Evolutionary conservation across 129 eudicot genomes (phyloP), one percentile per base, ranked within the genome.

Genomic region (Tagetes erecta): DNA sequence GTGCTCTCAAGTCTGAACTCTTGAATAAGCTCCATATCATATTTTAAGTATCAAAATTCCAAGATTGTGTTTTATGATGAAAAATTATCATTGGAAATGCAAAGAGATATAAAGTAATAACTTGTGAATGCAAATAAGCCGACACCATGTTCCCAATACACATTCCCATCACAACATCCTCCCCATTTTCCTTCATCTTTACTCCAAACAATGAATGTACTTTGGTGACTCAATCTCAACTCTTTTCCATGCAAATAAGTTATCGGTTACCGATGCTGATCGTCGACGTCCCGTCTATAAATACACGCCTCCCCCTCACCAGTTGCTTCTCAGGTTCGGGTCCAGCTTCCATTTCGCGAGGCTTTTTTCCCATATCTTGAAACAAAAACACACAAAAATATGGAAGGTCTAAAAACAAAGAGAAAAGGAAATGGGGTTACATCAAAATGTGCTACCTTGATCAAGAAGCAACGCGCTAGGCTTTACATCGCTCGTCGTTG

Each of bases 401-500:
- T 84, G 90, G 86, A 82, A 36, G 73, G 13, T 83, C 50, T 78
- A 78, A 82, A 80, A 76, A 76, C 77, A 49, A 90, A 80, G 75
- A 80, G 80, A 64, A 82, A 84, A 63, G 74, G 84, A 14, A 70
- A 68, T 30, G 83, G 97, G 0, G 72, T 92, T 78, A 77, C 96
- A 35, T 80, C 85, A 51, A 92, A 92, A 72, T 89, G 96, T 68
- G 86, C 96, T 10, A 73, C 91, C 27, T 75, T 92, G 73, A 89
- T 92, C 11, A 92, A 87, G 76, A 87, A 92, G 77, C 97, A 92
- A 64, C 84, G 96, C 3, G 97, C 93, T 50, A 83, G 96, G 1
- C 82, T 89, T 44, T 92, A 92, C 84, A 92, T 92, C 73, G 87
- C 89, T 45, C 89, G 92, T 37, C 93, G 97, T 47, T 92, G 97